These are phyloP conservation scores for Byssothecium circinans DNA, from an alignment of 2,329 filamentous ascomycete species.

Conservation along the genomic window DNA sequence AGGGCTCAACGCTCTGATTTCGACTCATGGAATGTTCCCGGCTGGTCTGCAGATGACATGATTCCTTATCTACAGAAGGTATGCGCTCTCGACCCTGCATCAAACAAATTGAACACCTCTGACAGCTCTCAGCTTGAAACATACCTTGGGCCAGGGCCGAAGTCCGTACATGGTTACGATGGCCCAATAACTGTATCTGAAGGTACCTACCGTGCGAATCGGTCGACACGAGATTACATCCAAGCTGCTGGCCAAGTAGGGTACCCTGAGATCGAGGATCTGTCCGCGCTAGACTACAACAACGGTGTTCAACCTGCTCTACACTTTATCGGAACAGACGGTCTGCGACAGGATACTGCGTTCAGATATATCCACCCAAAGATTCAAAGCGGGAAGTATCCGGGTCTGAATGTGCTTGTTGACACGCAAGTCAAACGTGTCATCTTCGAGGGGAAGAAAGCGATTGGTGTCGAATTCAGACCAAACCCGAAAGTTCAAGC, in stretches of 20 bases:
- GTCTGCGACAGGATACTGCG: conserved; percentile 61
- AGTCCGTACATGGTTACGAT: conserved; percentile 54
- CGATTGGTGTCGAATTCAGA: conserved; percentile 62
- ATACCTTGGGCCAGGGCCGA: conserved; percentile 53
- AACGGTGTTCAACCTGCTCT: conserved; percentile 49
- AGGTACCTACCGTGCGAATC: conserved; percentile 49
- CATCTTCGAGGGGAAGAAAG: conserved; percentile 58
- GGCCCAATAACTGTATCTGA: conserved; percentile 61
- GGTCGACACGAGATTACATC: conserved; percentile 54
- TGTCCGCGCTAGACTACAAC: conserved; percentile 54
- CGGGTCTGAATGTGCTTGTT: conserved; percentile 62
- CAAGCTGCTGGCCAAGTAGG: conserved; percentile 53
- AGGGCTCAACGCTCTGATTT: conserved; percentile 52
- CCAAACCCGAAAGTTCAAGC: too few relatives aligned
- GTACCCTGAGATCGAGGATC: conserved; percentile 55
- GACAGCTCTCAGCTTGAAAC: conserved; percentile 55
- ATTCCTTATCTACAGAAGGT: conserved; percentile 58
- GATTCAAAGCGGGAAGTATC: conserved; percentile 52
- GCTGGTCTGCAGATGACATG: conserved; percentile 57
- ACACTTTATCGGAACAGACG: conserved; percentile 55
- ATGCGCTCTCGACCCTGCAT: neutral
- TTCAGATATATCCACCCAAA: conserved; percentile 58
- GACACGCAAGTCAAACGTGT: conserved; percentile 60
- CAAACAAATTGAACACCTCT: neutral
- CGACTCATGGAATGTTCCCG: conserved; percentile 56